phyloP scores from a whole-genome alignment of 2,329 filamentous ascomycete genomes.

The Hirsutella rhossiliensis region DNA sequence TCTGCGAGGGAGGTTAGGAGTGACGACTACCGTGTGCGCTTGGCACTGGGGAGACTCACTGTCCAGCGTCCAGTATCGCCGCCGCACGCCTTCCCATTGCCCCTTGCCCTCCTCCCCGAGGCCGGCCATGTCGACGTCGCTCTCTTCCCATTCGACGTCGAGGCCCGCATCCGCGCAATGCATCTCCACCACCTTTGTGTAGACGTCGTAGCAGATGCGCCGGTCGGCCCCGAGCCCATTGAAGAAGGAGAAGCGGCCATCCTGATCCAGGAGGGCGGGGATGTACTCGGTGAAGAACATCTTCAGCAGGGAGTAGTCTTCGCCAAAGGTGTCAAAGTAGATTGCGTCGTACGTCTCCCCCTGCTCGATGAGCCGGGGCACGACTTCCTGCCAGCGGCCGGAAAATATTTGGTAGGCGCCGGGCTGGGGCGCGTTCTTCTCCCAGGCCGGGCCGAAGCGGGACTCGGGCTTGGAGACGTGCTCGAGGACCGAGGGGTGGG shows the following conservation, averaged over 20 bases:
- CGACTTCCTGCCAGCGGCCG: conserved; percentile 68
- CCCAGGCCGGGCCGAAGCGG: conserved; percentile 44
- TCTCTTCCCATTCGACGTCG: conserved; percentile 76
- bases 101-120: conserved; percentile 55
- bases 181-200: conserved; percentile 83
- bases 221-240: conserved; percentile 88
- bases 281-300: conserved; percentile 83
- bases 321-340: conserved; percentile 97
- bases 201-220: conserved; percentile 91
- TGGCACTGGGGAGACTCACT: conserved; percentile 12
- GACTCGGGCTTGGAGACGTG: conserved; percentile 40
- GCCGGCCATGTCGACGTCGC: conserved; percentile 55
- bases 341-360: conserved; percentile 73
- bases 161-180: conserved; percentile 81
- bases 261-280: conserved; percentile 60
- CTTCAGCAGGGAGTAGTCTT: conserved; percentile 77
- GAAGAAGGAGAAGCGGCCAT: conserved; percentile 75
- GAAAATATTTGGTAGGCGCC: conserved; percentile 61
- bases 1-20: conserved; percentile 9
- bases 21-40: neutral
- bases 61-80: conserved; percentile 82
- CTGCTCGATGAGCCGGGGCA: conserved; percentile 53
- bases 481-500: conserved; percentile 64
- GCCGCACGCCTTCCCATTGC: conserved; percentile 80
- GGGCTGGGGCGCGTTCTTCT: conserved; percentile 39